Base-by-base conservation (phyloP, 1,284 basidiomycete species). In the Naganishia sp. region DNA sequence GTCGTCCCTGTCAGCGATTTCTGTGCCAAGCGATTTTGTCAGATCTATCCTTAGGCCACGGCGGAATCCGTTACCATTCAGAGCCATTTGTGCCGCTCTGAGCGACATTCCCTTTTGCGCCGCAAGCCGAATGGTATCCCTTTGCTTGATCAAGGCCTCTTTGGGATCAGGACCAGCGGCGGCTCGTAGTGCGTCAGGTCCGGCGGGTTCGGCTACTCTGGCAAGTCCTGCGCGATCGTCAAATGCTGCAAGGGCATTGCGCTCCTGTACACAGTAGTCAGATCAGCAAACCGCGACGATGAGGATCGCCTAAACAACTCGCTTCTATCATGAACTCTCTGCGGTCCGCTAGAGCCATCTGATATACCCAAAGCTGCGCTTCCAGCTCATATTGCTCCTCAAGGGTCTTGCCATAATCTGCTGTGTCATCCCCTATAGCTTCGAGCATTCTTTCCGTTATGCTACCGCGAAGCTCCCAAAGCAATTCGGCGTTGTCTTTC, bases 371-470 rank as follows among this genome's bases (percentile, higher is more conserved):
- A 28, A 79, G 68, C 65, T 77, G 77, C 9, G 75, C 75, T 59
- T 79, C 77, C 54, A 78, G 72, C 73, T 57, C 23, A 18, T 61
- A 76, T 69, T 80, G 79, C 16, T 75, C 74, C 53, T 76, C 72
- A 7, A 80, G 66, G 0, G 74, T 75, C 48, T 75, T 68, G 2
- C 76, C 75, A 61, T 79, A 80, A 0, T 70, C 70, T 1, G 60
- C 68, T 1, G 64, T 66, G n/a, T 72, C 71, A 1, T 72, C 67
- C 13, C 78, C 77, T 16, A 80, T 67, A 2, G 75, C 72, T 1
- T 70, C 64, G 10, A 70, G 65, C 3, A 80, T 65, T 6, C 75
- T 66, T 39, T 73, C 68, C 15, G 76, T 54, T 3, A 79, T 73
- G 66, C 77, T 77, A 4, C 68, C 54, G 43, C 79, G 71, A 74